These are phyloP conservation scores for Exophiala sp. DNA, from an alignment of 2,329 filamentous ascomycete species.

Conservation along the genomic window DNA sequence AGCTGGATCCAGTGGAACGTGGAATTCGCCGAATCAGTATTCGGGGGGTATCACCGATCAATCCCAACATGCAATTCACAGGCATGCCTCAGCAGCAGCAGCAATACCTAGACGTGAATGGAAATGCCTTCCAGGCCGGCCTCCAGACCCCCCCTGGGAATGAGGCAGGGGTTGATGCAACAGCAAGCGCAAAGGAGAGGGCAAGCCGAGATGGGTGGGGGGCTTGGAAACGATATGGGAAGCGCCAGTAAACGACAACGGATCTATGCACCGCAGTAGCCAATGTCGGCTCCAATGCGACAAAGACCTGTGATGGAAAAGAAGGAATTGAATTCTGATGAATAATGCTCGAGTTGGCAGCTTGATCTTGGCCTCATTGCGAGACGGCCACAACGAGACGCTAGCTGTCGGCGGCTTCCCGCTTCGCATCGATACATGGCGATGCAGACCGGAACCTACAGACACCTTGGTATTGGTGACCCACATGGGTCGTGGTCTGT, in stretches of 20 bases:
- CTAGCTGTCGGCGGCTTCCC: not conserved
- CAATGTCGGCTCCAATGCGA: constrained; percentile 23
- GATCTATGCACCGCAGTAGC: constrained; percentile 20
- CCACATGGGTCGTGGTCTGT: too few species aligned
- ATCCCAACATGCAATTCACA: constrained; percentile 36
- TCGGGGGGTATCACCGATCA: constrained; percentile 53
- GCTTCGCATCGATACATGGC: not conserved
- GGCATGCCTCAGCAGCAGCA: constrained; percentile 19
- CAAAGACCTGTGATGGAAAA: constrained; percentile 8
- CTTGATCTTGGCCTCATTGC: too few species aligned
- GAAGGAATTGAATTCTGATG: not conserved
- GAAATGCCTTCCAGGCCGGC: constrained; percentile 13
- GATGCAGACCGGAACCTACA: too few species aligned
- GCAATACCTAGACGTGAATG: constrained; percentile 19
- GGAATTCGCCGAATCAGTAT: constrained; percentile 58
- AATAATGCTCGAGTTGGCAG: not conserved
- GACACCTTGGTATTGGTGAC: too few species aligned
- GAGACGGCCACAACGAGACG: too few species aligned
- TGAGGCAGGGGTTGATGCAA: constrained; percentile 16
- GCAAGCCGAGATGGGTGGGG: constrained; percentile 22
- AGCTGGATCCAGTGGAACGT: constrained; percentile 52
- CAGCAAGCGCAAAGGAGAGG: constrained; percentile 19
- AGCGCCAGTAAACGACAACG: constrained; percentile 22
- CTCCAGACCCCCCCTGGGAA: constrained; percentile 21
- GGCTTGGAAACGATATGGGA: constrained; percentile 18